These are phyloP conservation scores for Trametes cubensis DNA, from an alignment of 768 basidiomycete species.

Conservation along the genomic window DNA sequence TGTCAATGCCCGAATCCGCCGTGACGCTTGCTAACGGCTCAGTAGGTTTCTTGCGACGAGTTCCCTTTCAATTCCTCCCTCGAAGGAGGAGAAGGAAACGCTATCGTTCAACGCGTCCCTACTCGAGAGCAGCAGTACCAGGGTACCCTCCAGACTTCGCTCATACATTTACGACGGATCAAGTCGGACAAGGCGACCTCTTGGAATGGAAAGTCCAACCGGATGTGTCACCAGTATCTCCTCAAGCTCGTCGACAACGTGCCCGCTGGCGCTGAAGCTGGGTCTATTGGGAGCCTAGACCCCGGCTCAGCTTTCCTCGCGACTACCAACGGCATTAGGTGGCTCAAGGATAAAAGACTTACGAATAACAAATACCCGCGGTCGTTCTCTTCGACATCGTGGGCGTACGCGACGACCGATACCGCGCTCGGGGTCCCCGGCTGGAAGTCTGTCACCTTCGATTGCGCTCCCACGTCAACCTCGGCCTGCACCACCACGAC, in stretches of 20 bases:
- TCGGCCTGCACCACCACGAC: no score
- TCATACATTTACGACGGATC: neutral
- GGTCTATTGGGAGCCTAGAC: slow-evolving; percentile 5
- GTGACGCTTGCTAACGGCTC: no score
- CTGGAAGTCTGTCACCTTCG: no score
- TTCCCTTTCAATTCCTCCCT: slow-evolving; percentile 12
- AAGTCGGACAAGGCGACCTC: neutral
- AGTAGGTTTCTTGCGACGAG: slow-evolving; percentile 15
- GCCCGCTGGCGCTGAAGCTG: neutral
- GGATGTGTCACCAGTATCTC: slow-evolving; percentile 7
- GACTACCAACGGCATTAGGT: neutral
- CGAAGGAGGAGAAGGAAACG: slow-evolving; percentile 8
- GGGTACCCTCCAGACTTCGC: slow-evolving; percentile 1
- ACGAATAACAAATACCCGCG: no score
- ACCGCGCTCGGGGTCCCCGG: no score
- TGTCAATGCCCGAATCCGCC: neutral
- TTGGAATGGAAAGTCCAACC: neutral
- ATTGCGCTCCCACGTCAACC: no score
- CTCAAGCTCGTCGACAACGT: neutral
- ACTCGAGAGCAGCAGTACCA: slow-evolving; percentile 10
- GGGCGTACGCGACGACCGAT: no score
- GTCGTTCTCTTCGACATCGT: no score
- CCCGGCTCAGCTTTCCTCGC: slow-evolving; percentile 6
- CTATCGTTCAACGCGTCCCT: neutral
- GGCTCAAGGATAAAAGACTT: neutral